A percentile compares a stretch with the other conserved stretches of the same genome.
phyloP scores from a whole-genome alignment of 1,284 basidiomycete species.

The Pholiota adiposa region DNA sequence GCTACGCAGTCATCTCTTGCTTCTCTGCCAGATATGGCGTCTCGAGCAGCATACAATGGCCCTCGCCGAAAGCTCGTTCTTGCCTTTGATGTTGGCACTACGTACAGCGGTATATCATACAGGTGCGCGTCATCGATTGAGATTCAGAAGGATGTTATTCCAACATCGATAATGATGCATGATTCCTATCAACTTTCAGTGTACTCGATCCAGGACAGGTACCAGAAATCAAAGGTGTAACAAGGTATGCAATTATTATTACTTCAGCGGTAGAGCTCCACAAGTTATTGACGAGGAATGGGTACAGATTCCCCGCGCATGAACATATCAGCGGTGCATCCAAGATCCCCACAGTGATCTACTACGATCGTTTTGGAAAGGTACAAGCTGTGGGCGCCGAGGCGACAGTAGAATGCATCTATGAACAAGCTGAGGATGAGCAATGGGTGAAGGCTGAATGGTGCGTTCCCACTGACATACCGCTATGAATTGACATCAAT shows the following conservation, averaged over 20 bases:
- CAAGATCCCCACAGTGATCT: slow-evolving; percentile 62
- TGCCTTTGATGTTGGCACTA: slow-evolving; percentile 1
- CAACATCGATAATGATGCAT: too few species aligned
- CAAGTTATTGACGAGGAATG: neutral
- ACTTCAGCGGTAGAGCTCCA: too few species aligned
- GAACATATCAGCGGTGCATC: slow-evolving; percentile 44
- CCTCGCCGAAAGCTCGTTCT: neutral
- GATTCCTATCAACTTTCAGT: too few species aligned
- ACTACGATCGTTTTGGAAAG: slow-evolving; percentile 50
- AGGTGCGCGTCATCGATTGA: neutral
- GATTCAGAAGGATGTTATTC: too few species aligned
- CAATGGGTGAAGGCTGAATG: slow-evolving; percentile 54
- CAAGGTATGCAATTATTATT: too few species aligned
- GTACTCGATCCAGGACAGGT: too few species aligned
- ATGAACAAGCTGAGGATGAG: slow-evolving; percentile 48
- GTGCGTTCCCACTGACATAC: slow-evolving; percentile 37
- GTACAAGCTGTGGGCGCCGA: slow-evolving; percentile 57
- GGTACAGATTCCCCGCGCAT: slow-evolving; percentile 38
- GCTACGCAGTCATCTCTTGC: too few species aligned
- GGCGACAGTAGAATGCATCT: slow-evolving; percentile 45
- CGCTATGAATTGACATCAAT: neutral
- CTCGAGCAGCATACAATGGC: neutral
- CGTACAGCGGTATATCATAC: slow-evolving; percentile 1
- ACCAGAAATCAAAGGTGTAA: too few species aligned
- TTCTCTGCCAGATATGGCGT: too few species aligned